phyloP scores from a whole-genome alignment of 2,329 filamentous ascomycete genomes.

The Cryphonectria carpinicola region DNA sequence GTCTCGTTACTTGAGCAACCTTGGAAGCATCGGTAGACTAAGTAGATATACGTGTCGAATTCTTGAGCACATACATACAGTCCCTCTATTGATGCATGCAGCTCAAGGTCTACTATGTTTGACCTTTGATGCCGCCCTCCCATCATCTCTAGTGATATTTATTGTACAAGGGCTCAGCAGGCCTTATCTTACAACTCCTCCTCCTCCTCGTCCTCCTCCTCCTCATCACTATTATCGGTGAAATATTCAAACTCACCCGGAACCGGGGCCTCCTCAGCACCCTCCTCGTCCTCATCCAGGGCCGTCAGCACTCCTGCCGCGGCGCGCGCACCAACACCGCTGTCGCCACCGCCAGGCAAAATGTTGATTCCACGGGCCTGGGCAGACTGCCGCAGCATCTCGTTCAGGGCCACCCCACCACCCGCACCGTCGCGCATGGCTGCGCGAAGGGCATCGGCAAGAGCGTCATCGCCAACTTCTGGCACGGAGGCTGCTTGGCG shows the following conservation, averaged over 20 bases:
- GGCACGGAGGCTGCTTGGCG: conserved; percentile 18
- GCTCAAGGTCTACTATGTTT: conserved; percentile 23
- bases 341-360: conserved; percentile 31
- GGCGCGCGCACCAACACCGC: conserved; percentile 57
- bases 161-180: conserved; percentile 18
- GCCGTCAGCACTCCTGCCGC: conserved; percentile 82
- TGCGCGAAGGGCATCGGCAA: conserved; percentile 35
- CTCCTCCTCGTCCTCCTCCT: conserved; percentile 52
- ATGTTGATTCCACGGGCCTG: conserved; percentile 35
- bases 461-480: conserved; percentile 30
- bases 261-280: conserved; percentile 70
- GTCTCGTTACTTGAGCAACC: neutral
- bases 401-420: conserved; percentile 44
- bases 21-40: neutral
- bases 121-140: neutral
- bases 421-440: conserved; percentile 40
- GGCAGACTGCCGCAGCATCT: conserved; percentile 47
- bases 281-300: conserved; percentile 82
- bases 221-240: conserved; percentile 64
- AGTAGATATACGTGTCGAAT: neutral
- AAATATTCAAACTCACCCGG: conserved; percentile 81
- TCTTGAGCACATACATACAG: neutral
- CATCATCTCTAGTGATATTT: conserved; percentile 10
- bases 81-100: conserved; percentile 23
- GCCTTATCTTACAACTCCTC: conserved; percentile 35